Evolutionary conservation across 768 basidiomycete species (phyloP).

Genomic region (Harrya chromipes): DNA sequence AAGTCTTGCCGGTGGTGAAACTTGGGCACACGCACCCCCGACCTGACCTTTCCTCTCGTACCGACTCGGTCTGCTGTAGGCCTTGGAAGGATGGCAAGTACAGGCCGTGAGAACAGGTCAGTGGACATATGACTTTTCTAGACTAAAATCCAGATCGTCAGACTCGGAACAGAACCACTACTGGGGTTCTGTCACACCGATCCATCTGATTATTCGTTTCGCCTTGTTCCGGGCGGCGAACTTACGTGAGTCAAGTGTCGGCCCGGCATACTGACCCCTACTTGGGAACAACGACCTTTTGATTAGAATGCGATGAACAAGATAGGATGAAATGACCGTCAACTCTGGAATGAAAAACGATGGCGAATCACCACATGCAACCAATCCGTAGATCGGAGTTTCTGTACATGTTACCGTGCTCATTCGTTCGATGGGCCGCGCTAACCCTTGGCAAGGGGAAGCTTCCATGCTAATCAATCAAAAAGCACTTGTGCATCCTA

Average conservation of each 20-base stretch:
- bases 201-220: neutral
- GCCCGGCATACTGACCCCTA: constrained; percentile 6
- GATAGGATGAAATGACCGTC: constrained; percentile 9
- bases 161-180: too few relatives aligned
- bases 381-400: neutral
- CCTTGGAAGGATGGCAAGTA: too few relatives aligned
- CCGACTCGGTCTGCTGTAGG: too few relatives aligned
- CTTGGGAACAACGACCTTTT: constrained; percentile 10
- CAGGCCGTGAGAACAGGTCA: too few relatives aligned
- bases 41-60: too few relatives aligned
- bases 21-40: too few relatives aligned
- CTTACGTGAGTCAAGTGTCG: neutral
- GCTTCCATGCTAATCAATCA: constrained; percentile 19
- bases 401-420: neutral
- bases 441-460: constrained; percentile 7
- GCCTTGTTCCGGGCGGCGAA: constrained; percentile 11
- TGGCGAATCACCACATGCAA: neutral
- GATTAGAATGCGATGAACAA: constrained; percentile 6
- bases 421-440: neutral
- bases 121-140: too few relatives aligned
- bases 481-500: neutral
- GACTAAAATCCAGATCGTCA: too few relatives aligned
- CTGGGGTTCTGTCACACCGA: too few relatives aligned
- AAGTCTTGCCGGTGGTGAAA: too few relatives aligned
- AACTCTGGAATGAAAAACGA: neutral